These are phyloP conservation scores for Carex kokanica DNA, from an alignment of 176 grass and related monocot species.

Conservation along the genomic window DNA sequence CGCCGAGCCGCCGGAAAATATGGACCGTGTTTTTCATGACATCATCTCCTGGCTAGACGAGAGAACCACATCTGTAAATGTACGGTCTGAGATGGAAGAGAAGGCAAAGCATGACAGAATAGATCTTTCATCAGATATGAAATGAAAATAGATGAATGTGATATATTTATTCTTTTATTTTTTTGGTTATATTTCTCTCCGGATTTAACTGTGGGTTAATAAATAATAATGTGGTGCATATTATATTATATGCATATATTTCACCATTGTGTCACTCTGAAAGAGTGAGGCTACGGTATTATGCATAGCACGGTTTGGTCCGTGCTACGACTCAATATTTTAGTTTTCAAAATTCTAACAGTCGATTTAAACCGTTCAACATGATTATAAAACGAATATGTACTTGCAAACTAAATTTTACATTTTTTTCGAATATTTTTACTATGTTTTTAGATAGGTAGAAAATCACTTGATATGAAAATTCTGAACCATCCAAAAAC, in stretches of 20 bases:
- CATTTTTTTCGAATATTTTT: no score
- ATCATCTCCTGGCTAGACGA: slow-evolving; percentile 54
- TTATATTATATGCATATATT: neutral
- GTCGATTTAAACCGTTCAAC: no score
- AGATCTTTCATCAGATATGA: neutral
- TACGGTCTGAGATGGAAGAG: slow-evolving; percentile 17
- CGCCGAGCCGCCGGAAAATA: slow-evolving; percentile 45
- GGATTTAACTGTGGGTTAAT: neutral
- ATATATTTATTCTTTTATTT: neutral
- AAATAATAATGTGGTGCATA: neutral
- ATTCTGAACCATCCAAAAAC: no score
- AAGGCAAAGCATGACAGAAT: slow-evolving; percentile 35
- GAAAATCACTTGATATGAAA: no score
- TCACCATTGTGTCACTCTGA: neutral
- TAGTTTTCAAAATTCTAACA: no score
- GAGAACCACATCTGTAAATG: neutral
- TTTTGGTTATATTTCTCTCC: neutral
- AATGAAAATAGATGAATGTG: neutral
- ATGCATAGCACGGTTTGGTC: no score
- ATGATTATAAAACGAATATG: no score
- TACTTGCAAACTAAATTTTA: no score
- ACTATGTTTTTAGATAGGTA: no score
- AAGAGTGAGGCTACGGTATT: no score
- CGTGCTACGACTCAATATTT: no score
- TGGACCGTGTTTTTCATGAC: slow-evolving; percentile 47